Base-by-base conservation (phyloP, 1,284 basidiomycete species). In the Coriolopsis trogii region DNA sequence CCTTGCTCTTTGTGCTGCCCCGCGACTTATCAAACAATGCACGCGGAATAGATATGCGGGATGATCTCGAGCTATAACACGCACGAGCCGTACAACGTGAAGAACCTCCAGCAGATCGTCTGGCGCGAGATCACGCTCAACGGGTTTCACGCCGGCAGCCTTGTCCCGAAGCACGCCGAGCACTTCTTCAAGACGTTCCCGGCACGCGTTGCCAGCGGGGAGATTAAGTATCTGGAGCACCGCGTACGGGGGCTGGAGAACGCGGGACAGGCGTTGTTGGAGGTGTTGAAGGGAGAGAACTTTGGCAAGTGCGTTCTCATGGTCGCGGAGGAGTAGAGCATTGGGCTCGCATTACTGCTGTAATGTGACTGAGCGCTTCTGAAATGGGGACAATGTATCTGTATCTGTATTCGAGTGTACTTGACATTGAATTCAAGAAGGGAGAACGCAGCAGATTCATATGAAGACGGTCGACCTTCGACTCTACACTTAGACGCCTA, bases 161-260 rank as follows among this genome's bases (percentile, higher is more conserved):
- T 78, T 16, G 47, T 64, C 6, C 44, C 55, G 23, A 74, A 77
- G 60, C 75, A 77, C 62, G 46, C 37, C 1, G 64, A 67, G 0
- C 70, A 71, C 24, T 84, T 83, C 67, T 82, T 82, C 63, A 66
- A 67, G 7, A 76, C 79, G 41, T 66, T 91, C 31, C 75, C 80
- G 0, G 65, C 70, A 26, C 74, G 78, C 57, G 65, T 87, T 38
- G 76, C 75, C 3, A 72, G 74, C 28, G 87, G 87, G 7, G 75
- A 84, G 67, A 64, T 90, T 55, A 81, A 84, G 66, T 79, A 81
- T 61, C 70, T 71, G 12, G 86, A 88, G 60, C 75, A 85, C 31
- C 56, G 81, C 1, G 74, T 66, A 20, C 65, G 74, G 0, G 80
- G 82, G 0, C 63, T 89, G 48, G 78, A 82, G 10, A 70, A 71